phyloP scores from a whole-genome alignment of 345 rosid species.

The Populus tremula region DNA sequence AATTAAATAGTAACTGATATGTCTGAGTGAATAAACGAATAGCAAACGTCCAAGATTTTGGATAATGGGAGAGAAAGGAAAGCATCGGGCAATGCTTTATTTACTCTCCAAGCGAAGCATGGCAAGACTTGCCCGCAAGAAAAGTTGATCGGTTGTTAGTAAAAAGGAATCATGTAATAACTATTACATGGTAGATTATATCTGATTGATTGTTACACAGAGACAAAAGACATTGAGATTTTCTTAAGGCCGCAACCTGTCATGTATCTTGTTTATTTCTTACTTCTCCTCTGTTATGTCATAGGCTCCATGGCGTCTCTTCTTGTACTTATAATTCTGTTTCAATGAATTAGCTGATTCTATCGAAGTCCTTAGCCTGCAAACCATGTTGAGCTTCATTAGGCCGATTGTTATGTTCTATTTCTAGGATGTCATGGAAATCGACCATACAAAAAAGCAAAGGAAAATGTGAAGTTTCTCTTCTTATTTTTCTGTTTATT shows the following conservation, averaged over 20 bases:
- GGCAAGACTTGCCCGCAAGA: neutral
- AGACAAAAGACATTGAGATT: neutral
- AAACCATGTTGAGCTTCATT: neutral
- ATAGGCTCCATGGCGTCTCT: neutral
- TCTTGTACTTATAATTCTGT: neutral
- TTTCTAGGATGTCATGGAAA: neutral
- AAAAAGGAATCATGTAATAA: neutral
- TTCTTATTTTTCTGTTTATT: neutral
- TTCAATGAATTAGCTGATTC: neutral
- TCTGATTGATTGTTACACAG: neutral
- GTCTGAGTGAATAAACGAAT: neutral
- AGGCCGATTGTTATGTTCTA: neutral
- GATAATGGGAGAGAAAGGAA: neutral
- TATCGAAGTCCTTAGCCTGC: neutral
- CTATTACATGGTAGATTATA: neutral
- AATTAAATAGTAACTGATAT: neutral
- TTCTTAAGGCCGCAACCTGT: neutral
- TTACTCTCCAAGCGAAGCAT: neutral
- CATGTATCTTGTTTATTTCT: neutral
- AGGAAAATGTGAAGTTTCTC: neutral
- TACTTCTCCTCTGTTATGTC: neutral
- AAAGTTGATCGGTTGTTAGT: neutral
- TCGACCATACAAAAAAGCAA: neutral
- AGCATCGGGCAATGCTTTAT: neutral
- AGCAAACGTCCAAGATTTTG: neutral